Evolutionary conservation across 495 filamentous ascomycete genomes (phyloP).

Genomic region (Collariella sp.): DNA sequence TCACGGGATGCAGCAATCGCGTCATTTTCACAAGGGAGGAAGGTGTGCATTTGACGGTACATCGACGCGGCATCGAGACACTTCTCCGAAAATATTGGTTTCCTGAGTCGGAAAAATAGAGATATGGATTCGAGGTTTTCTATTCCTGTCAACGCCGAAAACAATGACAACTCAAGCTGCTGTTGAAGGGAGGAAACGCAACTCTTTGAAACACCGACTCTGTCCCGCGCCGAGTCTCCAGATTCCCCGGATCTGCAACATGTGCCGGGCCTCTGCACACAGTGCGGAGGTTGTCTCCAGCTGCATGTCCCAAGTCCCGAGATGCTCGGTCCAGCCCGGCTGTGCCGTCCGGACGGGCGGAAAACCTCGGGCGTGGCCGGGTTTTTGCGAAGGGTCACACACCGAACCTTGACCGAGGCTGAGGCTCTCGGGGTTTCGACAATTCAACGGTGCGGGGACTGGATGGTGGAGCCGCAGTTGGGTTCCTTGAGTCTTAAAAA

Average conservation of each 20-base stretch:
- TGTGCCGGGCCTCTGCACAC: background rate
- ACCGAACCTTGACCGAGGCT: background rate
- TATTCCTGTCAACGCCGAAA: no score
- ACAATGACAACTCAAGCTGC: no score
- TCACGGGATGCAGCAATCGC: no score
- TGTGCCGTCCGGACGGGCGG: conserved; percentile 3
- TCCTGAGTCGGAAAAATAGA: no score
- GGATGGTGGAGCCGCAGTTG: background rate
- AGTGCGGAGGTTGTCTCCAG: background rate
- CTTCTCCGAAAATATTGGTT: no score
- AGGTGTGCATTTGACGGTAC: no score
- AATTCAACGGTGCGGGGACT: background rate
- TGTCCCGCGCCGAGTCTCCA: background rate
- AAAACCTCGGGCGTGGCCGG: conserved; percentile 1
- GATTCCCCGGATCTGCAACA: background rate
- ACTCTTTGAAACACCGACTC: no score
- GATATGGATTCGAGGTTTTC: no score
- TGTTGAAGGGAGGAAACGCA: no score
- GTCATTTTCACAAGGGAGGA: no score
- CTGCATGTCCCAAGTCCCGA: background rate
- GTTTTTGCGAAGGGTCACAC: background rate
- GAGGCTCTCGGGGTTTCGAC: background rate
- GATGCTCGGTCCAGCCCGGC: conserved; percentile 2
- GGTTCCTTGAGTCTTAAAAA: no score
- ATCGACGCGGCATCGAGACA: no score